Evolutionary conservation across 306 rosid genomes (phyloP).

Genomic region (Mimosa bimucronata): DNA sequence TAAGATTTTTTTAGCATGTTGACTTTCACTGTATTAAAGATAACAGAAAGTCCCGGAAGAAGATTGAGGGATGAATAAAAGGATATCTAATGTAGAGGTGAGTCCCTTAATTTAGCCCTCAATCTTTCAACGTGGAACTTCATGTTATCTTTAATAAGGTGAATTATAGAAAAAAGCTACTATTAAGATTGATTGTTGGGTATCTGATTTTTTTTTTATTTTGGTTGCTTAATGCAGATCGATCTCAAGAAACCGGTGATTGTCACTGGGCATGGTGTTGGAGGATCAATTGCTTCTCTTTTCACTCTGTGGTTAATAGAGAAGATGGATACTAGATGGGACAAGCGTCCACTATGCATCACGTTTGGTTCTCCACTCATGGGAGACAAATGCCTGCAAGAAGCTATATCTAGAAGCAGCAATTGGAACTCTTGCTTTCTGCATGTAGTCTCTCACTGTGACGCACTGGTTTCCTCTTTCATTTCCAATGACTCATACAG

Average conservation of each 20-base stretch:
- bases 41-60: no score
- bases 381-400: slow-evolving; percentile 50
- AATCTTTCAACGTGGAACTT: no score
- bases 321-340: neutral
- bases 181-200: neutral
- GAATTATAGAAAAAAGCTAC: no score
- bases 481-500: slow-evolving; percentile 10
- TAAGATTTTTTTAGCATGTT: neutral
- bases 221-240: slow-evolving; percentile 36
- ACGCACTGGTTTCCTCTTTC: slow-evolving; percentile 50
- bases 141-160: no score
- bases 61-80: no score
- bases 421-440: slow-evolving; percentile 74
- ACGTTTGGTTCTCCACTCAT: slow-evolving; percentile 77
- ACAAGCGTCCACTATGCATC: slow-evolving; percentile 65
- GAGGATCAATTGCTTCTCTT: slow-evolving; percentile 77
- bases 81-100: no score
- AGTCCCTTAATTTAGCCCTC: no score
- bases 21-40: no score
- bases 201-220: no score
- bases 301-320: slow-evolving; percentile 64
- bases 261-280: slow-evolving; percentile 61
- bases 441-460: slow-evolving; percentile 54
- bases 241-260: slow-evolving; percentile 37
- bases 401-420: slow-evolving; percentile 48